Evolutionary conservation across 108 stramenopile genomes (phyloP).

Genomic region (Fistulifera pelliculosa): DNA sequence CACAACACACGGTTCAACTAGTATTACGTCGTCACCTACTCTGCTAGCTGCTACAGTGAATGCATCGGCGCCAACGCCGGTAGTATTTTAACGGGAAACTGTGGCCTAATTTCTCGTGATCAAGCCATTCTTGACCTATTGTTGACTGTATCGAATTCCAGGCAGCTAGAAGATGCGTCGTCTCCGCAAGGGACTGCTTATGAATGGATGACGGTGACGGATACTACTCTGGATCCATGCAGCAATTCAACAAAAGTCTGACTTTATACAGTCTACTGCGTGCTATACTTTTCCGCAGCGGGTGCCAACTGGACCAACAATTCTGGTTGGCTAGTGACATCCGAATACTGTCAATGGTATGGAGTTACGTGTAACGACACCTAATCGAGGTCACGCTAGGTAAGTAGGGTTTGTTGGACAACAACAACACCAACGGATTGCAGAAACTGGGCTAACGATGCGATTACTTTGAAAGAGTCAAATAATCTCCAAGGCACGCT

Average conservation of each 20-base stretch:
- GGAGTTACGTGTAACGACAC: slow-evolving; percentile 16
- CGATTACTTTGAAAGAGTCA: neutral
- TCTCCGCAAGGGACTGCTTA: slow-evolving; percentile 44
- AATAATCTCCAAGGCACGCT: slow-evolving; percentile 7
- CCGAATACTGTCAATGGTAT: slow-evolving; percentile 32
- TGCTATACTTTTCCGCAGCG: slow-evolving; percentile 35
- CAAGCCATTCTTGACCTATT: too few species aligned
- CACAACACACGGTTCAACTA: too few species aligned
- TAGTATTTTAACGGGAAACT: too few species aligned
- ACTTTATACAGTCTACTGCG: slow-evolving; percentile 30
- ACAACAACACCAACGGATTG: too few species aligned
- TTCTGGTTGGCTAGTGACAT: slow-evolving; percentile 26
- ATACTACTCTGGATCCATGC: slow-evolving; percentile 26
- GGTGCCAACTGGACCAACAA: slow-evolving; percentile 29
- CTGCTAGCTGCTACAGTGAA: too few species aligned
- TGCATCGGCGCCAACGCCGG: too few species aligned
- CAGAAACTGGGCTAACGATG: neutral
- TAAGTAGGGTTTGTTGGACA: neutral
- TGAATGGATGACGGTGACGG: slow-evolving; percentile 27
- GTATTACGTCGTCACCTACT: too few species aligned
- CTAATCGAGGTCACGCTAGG: neutral
- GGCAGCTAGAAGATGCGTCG: slow-evolving; percentile 15
- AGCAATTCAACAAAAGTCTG: slow-evolving; percentile 25
- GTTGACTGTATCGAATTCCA: too few species aligned
- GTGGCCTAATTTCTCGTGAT: too few species aligned